phyloP scores from a whole-genome alignment of 2,329 filamentous ascomycete genomes.

The Pseudomassariella vexata region DNA sequence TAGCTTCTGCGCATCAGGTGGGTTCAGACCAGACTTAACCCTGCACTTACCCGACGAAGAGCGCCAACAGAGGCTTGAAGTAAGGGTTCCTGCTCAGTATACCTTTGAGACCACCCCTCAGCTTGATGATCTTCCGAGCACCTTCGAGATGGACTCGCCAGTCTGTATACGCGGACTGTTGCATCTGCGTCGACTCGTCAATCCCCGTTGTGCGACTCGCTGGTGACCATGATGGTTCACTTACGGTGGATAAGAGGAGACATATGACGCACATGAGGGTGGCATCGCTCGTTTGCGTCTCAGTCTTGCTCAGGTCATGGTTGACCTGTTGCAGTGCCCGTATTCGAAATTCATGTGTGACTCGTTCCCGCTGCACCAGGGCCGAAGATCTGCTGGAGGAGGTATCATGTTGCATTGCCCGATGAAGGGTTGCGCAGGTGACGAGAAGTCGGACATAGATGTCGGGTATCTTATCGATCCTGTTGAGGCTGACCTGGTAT shows the following conservation, averaged over 20 bases:
- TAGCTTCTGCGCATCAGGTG: background rate
- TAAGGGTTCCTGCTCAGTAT: conserved; percentile 7
- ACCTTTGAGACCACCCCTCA: conserved; percentile 9
- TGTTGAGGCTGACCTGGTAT: conserved; percentile 7
- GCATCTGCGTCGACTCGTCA: conserved; percentile 7
- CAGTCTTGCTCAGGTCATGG: conserved; percentile 7
- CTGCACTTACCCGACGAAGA: conserved; percentile 11
- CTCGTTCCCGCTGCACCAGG: conserved; percentile 6
- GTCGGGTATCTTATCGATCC: conserved; percentile 8
- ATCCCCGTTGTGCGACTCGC: background rate
- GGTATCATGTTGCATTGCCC: conserved; percentile 8
- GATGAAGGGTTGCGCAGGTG: conserved; percentile 9
- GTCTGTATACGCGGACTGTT: conserved; percentile 11
- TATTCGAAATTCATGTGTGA: conserved; percentile 9
- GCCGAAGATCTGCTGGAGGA: conserved; percentile 4
- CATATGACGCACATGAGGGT: conserved; percentile 13
- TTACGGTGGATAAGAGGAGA: conserved; percentile 11
- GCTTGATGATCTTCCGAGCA: conserved; percentile 10
- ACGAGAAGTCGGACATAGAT: conserved; percentile 11
- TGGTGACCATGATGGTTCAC: background rate
- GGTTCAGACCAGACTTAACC: too few relatives aligned
- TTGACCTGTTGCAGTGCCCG: conserved; percentile 11
- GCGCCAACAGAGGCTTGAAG: conserved; percentile 10
- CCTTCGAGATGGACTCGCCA: conserved; percentile 13
- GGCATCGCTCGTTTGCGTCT: conserved; percentile 11